phyloP scores from a whole-genome alignment of 306 rosid species.

The Quercus mongolica region DNA sequence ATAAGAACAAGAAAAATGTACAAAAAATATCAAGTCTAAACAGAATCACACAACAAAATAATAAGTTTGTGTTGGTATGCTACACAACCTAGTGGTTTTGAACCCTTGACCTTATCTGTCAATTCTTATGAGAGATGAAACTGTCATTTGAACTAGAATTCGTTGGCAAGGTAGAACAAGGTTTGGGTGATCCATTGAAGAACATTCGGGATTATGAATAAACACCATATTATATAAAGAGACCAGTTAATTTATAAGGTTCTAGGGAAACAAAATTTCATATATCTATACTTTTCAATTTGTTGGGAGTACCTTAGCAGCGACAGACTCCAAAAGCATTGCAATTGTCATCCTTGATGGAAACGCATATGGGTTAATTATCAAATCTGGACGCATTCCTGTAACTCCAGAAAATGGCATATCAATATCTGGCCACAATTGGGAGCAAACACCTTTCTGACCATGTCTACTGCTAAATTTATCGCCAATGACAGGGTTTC shows the following conservation, averaged over 20 bases:
- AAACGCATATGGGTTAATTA: slow-evolving; percentile 97
- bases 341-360: slow-evolving; percentile 99
- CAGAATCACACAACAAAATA: too few relatives aligned
- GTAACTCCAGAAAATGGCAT: slow-evolving; percentile 95
- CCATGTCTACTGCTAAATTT: slow-evolving; percentile 99
- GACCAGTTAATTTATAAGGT: background rate
- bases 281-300: background rate
- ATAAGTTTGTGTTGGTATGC: too few relatives aligned
- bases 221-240: background rate
- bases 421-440: slow-evolving; percentile 96
- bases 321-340: slow-evolving; percentile 95
- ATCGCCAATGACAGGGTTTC: slow-evolving; percentile 92
- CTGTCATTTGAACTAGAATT: too few relatives aligned
- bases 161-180: background rate
- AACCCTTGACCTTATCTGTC: too few relatives aligned
- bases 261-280: background rate
- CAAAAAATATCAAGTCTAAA: too few relatives aligned
- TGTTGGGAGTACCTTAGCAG: slow-evolving; percentile 72
- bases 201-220: background rate
- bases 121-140: too few relatives aligned
- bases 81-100: too few relatives aligned
- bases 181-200: background rate
- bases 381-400: slow-evolving; percentile 99
- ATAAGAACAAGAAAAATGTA: too few relatives aligned
- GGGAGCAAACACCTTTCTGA: slow-evolving; percentile 99